Conservation (phyloP, 2,329 filamentous ascomycete genomes). For the Fusarium xyrophilum region DNA sequence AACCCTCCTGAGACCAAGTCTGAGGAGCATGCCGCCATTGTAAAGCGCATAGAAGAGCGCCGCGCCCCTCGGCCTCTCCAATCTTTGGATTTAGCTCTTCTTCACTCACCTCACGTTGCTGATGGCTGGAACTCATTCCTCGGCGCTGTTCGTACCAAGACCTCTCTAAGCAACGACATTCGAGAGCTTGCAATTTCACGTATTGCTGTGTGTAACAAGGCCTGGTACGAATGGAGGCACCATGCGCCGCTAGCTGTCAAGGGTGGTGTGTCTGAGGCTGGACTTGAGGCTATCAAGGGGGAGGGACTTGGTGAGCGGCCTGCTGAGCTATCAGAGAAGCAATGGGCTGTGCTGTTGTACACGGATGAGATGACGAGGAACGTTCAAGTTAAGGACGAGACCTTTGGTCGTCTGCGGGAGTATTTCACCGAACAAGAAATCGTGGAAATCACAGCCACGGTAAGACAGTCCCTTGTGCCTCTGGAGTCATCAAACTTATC, state of each 20-base stretch:
- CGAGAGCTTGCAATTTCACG: constrained; percentile 83
- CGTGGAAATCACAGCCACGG: constrained; percentile 81
- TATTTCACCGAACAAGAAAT: constrained; percentile 74
- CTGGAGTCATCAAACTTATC: neutral
- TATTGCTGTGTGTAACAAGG: constrained; percentile 79
- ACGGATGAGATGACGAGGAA: constrained; percentile 84
- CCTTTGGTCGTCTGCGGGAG: constrained; percentile 68
- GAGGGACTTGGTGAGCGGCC: constrained; percentile 43
- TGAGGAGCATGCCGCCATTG: constrained; percentile 62
- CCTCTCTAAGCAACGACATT: constrained; percentile 59
- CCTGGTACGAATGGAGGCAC: constrained; percentile 85
- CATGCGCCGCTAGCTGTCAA: constrained; percentile 72
- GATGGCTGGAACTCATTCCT: constrained; percentile 78
- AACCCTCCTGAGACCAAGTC: constrained; percentile 56
- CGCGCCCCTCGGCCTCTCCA: constrained; percentile 74
- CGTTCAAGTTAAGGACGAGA: constrained; percentile 71
- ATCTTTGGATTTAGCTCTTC: constrained; percentile 75
- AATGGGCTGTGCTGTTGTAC: constrained; percentile 75
- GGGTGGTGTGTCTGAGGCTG: constrained; percentile 63
- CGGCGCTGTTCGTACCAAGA: constrained; percentile 65
- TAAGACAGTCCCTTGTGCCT: constrained; percentile 47
- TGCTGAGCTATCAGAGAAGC: constrained; percentile 59
- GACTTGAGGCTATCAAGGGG: constrained; percentile 54
- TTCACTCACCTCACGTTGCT: constrained; percentile 76
- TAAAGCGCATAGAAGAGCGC: constrained; percentile 68